phyloP scores from a whole-genome alignment of 2,329 filamentous ascomycete species.

The Neofusicoccum umdonicola region DNA sequence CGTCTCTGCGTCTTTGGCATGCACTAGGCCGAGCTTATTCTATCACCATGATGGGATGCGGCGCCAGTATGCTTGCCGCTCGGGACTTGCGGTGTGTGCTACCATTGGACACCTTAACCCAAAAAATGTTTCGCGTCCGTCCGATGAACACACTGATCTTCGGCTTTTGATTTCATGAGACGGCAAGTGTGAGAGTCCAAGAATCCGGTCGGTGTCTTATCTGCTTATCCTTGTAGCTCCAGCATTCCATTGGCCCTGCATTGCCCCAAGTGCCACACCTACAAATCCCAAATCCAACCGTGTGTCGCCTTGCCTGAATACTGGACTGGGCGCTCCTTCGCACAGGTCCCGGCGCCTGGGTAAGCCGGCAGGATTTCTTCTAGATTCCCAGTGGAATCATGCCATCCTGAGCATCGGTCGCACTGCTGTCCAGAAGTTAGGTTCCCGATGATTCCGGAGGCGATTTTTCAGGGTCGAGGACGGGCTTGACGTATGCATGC shows the following conservation, averaged over 20 bases:
- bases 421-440: background rate
- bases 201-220: background rate
- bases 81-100: background rate
- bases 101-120: background rate
- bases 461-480: background rate
- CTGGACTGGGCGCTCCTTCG: slow-evolving; percentile 1
- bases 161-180: background rate
- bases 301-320: slow-evolving; percentile 1
- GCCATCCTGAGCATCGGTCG: background rate
- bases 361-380: background rate
- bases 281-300: background rate
- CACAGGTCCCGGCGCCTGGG: background rate
- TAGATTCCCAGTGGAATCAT: slow-evolving; percentile 5
- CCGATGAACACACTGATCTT: background rate
- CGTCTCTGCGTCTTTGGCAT: background rate
- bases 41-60: background rate
- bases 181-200: background rate
- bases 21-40: slow-evolving; percentile 3
- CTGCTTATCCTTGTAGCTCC: background rate
- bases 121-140: background rate
- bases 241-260: background rate
- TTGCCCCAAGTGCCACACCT: background rate
- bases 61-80: background rate
- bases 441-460: background rate
- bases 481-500: background rate